Evolutionary conservation across 495 filamentous ascomycete species (phyloP).

Genomic region (Hypomontagnella submonticulosa): DNA sequence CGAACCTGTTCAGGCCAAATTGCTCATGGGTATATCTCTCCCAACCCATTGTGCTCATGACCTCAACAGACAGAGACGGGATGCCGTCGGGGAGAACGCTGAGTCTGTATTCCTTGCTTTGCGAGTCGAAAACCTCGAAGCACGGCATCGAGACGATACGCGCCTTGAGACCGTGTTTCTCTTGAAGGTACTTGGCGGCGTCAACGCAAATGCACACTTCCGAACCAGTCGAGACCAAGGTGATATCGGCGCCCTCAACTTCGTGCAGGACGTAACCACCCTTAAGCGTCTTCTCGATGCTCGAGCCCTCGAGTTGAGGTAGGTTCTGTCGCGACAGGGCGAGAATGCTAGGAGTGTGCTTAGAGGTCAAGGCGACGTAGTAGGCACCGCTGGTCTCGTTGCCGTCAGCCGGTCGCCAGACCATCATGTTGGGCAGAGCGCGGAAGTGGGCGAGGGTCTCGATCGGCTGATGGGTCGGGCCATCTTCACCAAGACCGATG

Average conservation of each 20-base stretch:
- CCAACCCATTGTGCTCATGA: conserved; percentile 93
- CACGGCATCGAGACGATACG: conserved; percentile 97
- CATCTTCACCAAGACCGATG: conserved; percentile 98
- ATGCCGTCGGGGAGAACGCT: conserved; percentile 93
- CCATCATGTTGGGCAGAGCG: conserved; percentile 99
- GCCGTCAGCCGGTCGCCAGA: conserved; percentile 98
- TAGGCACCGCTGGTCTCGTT: conserved; percentile 99
- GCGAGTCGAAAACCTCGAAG: conserved; percentile 96
- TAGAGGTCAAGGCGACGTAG: conserved; percentile 91
- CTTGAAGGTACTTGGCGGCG: conserved; percentile 87
- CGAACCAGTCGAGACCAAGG: conserved; percentile 93
- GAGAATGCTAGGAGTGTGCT: conserved; percentile 90
- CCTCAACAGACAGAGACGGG: conserved; percentile 92
- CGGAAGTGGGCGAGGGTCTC: conserved; percentile 99
- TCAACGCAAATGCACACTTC: conserved; percentile 96
- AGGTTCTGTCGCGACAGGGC: conserved; percentile 98
- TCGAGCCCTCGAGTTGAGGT: conserved; percentile 93
- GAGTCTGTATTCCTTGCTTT: conserved; percentile 93
- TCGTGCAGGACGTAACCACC: conserved; percentile 94
- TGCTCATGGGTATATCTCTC: conserved; percentile 99
- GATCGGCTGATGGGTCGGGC: conserved; percentile 98
- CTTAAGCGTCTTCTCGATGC: conserved; percentile 86
- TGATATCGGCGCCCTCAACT: conserved; percentile 83
- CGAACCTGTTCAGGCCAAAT: conserved; percentile 98
- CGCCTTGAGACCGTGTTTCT: conserved; percentile 86